A percentile compares a stretch with the other conserved stretches of the same genome.
phyloP scores from a whole-genome alignment of 441 rosid species.

The Pelargonium exstipulatum region DNA sequence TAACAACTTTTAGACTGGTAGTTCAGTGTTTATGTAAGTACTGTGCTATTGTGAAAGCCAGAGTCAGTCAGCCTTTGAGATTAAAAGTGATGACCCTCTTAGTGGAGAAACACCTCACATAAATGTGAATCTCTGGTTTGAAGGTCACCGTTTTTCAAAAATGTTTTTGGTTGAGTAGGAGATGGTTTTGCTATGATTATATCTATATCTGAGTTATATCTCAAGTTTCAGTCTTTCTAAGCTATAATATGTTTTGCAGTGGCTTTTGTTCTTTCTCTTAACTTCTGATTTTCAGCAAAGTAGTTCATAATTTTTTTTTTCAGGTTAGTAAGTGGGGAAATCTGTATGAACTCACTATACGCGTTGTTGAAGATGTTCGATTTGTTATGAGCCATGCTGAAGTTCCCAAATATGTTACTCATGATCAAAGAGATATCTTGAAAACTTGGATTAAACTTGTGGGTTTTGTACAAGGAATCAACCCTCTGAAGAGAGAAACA shows the following conservation, averaged over 20 bases:
- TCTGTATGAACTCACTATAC: conserved; percentile 52
- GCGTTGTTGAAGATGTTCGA: conserved; percentile 77
- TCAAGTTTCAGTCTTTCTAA: neutral
- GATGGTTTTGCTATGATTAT: neutral
- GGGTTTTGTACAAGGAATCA: conserved; percentile 83
- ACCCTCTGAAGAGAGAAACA: conserved; percentile 83
- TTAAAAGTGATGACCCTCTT: neutral
- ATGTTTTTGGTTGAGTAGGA: neutral
- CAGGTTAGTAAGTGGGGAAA: conserved; percentile 72
- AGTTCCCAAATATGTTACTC: conserved; percentile 62
- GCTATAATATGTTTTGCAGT: neutral
- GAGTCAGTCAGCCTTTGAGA: neutral
- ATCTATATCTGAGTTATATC: neutral
- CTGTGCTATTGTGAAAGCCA: neutral
- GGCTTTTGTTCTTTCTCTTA: conserved; percentile 14
- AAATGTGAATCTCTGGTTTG: conserved; percentile 5
- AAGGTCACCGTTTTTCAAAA: neutral
- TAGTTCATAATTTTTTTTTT: conserved; percentile 26
- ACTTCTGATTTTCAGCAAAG: conserved; percentile 16
- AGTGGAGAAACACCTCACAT: conserved; percentile 2
- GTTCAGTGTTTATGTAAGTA: neutral
- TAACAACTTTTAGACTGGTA: conserved; percentile 4
- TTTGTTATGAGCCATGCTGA: conserved; percentile 76
- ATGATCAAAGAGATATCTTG: conserved; percentile 53
- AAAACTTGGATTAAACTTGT: conserved; percentile 81